Conservation (phyloP, 768 basidiomycete genomes). For the Exsudoporus frostii region DNA sequence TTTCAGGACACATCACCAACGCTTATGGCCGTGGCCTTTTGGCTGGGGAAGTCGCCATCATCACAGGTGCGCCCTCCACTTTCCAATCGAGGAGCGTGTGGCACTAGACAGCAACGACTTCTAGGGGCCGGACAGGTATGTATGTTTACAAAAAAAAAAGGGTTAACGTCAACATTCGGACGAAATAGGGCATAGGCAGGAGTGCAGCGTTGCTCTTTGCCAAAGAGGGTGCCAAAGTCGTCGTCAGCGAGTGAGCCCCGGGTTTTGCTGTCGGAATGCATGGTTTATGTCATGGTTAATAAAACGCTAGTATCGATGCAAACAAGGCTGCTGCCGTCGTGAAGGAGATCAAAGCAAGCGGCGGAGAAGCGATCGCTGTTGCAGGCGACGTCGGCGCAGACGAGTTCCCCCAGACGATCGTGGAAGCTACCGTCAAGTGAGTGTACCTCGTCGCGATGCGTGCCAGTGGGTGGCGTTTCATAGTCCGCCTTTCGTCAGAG, state of each 20-base stretch:
- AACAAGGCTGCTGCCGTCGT: slow-evolving; percentile 63
- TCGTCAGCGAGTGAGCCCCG: slow-evolving; percentile 68
- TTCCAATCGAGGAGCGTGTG: background rate
- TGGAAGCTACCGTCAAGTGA: slow-evolving; percentile 72
- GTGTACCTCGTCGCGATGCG: slow-evolving; percentile 33
- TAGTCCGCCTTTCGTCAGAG: slow-evolving; percentile 36
- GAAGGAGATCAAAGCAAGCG: slow-evolving; percentile 66
- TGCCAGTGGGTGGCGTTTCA: background rate
- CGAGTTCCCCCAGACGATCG: slow-evolving; percentile 76
- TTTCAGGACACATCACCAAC: slow-evolving; percentile 67
- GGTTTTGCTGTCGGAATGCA: background rate
- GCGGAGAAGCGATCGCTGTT: slow-evolving; percentile 73
- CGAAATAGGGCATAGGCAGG: slow-evolving; percentile 68
- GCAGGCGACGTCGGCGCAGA: slow-evolving; percentile 80
- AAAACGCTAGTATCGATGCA: slow-evolving; percentile 58
- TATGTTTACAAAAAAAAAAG: background rate
- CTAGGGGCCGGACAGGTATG: slow-evolving; percentile 73
- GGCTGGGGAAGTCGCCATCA: slow-evolving; percentile 77
- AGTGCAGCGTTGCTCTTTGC: slow-evolving; percentile 75
- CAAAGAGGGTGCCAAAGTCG: slow-evolving; percentile 82
- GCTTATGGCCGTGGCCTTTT: slow-evolving; percentile 53
- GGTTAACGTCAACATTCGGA: background rate
- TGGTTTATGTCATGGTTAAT: background rate
- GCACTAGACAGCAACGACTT: background rate
- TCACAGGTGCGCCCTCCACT: slow-evolving; percentile 58